Conservation (phyloP, 257 asterid genomes). For the Asclepias syriaca region DNA sequence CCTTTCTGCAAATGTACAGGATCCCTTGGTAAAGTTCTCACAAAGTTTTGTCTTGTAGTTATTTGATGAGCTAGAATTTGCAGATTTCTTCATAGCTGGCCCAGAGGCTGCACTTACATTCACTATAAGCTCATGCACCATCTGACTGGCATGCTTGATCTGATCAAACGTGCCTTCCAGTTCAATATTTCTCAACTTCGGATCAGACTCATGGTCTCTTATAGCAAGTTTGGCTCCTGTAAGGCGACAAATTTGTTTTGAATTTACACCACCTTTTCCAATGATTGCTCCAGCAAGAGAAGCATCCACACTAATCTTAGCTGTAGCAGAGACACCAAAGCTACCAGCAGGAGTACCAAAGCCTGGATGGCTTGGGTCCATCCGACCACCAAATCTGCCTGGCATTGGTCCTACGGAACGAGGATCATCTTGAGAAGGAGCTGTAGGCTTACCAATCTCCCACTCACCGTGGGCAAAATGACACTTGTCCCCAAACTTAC, state of each 20-base stretch:
- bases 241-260: conserved; percentile 64
- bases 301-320: conserved; percentile 78
- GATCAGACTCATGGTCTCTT: conserved; percentile 62
- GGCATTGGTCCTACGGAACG: conserved; percentile 35
- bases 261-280: conserved; percentile 71
- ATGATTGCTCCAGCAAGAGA: conserved; percentile 68
- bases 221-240: conserved; percentile 68
- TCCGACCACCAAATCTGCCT: conserved; percentile 45
- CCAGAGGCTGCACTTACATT: conserved; percentile 35
- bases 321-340: conserved; percentile 73
- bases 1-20: conserved; percentile 68
- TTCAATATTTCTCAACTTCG: conserved; percentile 61
- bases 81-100: conserved; percentile 31
- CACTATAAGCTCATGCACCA: conserved; percentile 71
- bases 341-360: conserved; percentile 36
- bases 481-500: conserved; percentile 76
- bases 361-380: conserved; percentile 39
- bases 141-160: conserved; percentile 72
- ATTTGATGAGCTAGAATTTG: conserved; percentile 31
- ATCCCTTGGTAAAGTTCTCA: conserved; percentile 61
- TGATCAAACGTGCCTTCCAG: conserved; percentile 77
- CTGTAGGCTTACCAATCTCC: conserved; percentile 60
- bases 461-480: conserved; percentile 73
- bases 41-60: conserved; percentile 65
- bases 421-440: conserved; percentile 46